phyloP scores from a whole-genome alignment of 129 eudicot species.

The Pittosporum tobira region DNA sequence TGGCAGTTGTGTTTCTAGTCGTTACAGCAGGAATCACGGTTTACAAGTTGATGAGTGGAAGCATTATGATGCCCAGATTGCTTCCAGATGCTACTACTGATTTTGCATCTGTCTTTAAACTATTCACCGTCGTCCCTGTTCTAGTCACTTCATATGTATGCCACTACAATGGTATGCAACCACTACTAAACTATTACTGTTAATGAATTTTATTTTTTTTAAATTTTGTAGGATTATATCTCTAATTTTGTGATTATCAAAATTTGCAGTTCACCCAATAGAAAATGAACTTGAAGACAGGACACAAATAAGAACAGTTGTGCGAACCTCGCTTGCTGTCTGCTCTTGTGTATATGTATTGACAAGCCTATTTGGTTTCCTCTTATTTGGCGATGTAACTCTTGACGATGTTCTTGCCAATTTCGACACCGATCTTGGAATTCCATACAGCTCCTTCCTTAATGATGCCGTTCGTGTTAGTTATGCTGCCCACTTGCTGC shows the following conservation, averaged over 20 bases:
- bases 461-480: constrained; percentile 92
- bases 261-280: constrained; percentile 78
- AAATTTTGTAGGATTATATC: too few relatives aligned
- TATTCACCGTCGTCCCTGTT: constrained; percentile 90
- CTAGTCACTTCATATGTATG: constrained; percentile 89
- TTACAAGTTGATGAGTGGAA: constrained; percentile 58
- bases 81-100: constrained; percentile 48
- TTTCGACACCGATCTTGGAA: constrained; percentile 75
- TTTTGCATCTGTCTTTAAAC: constrained; percentile 53
- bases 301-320: constrained; percentile 55
- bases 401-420: constrained; percentile 91
- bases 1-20: constrained; percentile 83
- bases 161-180: constrained; percentile 68
- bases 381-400: constrained; percentile 78
- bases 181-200: too few relatives aligned
- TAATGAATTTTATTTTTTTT: too few relatives aligned
- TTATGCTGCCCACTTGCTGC: constrained; percentile 93
- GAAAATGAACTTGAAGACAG: constrained; percentile 82
- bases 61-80: constrained; percentile 61
- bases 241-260: not conserved
- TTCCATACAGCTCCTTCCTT: constrained; percentile 69
- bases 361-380: constrained; percentile 89
- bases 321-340: constrained; percentile 57
- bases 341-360: constrained; percentile 74
- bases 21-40: constrained; percentile 74